These are phyloP conservation scores for Wickerhamomyces strasburgensis DNA, from an alignment of 805 yeast species.

Conservation along the genomic window DNA sequence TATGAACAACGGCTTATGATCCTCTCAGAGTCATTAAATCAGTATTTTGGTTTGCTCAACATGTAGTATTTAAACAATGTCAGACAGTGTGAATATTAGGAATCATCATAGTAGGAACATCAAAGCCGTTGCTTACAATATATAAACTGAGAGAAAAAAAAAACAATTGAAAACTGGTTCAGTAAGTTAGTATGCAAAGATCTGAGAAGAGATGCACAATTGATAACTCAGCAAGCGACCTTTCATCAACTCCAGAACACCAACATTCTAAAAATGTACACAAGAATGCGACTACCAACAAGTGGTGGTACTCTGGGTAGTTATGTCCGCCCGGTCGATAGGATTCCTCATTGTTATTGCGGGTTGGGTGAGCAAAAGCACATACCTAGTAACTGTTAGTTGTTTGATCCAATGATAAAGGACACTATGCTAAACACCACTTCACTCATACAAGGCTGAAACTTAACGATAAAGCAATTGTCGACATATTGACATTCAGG, in stretches of 20 bases:
- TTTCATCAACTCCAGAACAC: constrained; percentile 43
- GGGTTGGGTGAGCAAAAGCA: no score
- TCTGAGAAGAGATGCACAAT: no score
- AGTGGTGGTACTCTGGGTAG: constrained; percentile 25
- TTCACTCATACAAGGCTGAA: constrained; percentile 56
- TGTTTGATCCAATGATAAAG: constrained; percentile 1
- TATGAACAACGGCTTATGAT: background rate
- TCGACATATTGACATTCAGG: constrained; percentile 50
- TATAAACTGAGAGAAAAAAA: background rate
- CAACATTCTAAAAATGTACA: constrained; percentile 43
- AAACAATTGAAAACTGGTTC: no score
- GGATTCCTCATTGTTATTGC: constrained; percentile 10
- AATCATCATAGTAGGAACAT: constrained; percentile 28
- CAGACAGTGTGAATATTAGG: constrained; percentile 51
- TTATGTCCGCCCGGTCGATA: constrained; percentile 48
- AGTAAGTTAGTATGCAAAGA: no score
- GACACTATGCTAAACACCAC: background rate
- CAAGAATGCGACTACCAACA: constrained; percentile 40
- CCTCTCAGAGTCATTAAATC: constrained; percentile 46
- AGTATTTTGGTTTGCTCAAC: constrained; percentile 36
- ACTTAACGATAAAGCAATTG: constrained; percentile 53
- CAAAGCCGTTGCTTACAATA: background rate
- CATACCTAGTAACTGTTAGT: no score
- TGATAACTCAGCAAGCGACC: constrained; percentile 24
- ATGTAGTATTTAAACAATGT: constrained; percentile 20